Conservation (phyloP, 139 green algal species). For the Chlorella sp. region DNA sequence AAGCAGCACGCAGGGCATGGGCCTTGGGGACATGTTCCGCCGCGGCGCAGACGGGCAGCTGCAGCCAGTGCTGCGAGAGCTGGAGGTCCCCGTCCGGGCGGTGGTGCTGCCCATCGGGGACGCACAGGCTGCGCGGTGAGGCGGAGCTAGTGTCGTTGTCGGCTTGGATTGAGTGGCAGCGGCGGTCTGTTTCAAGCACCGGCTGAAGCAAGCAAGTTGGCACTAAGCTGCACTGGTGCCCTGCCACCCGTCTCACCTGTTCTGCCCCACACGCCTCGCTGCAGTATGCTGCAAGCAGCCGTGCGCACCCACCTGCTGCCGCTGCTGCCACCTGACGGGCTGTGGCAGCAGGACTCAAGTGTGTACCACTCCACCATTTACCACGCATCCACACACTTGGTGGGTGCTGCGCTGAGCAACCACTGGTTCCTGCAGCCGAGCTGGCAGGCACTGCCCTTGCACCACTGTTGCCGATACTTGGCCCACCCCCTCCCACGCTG, state of each 20-base stretch:
- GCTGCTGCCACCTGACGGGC: conserved; percentile 40
- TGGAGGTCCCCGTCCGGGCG: conserved; percentile 59
- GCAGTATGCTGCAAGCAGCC: conserved; percentile 37
- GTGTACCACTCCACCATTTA: conserved; percentile 75
- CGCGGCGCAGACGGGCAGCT: background rate
- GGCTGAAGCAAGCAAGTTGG: too few relatives aligned
- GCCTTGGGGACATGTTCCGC: conserved; percentile 53
- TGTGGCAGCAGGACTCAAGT: conserved; percentile 71
- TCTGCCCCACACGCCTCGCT: background rate
- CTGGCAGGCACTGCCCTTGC: too few relatives aligned
- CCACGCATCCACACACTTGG: conserved; percentile 72
- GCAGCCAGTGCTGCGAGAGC: conserved; percentile 25
- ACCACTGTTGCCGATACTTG: too few relatives aligned
- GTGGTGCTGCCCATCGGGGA: conserved; percentile 68
- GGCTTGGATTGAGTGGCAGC: too few relatives aligned
- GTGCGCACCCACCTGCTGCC: conserved; percentile 48
- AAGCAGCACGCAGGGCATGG: conserved; percentile 56
- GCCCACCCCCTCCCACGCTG: too few relatives aligned
- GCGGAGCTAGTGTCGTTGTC: too few relatives aligned
- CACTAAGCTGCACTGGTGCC: too few relatives aligned
- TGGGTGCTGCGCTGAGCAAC: conserved; percentile 25
- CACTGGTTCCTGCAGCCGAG: too few relatives aligned
- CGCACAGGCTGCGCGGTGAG: conserved; percentile 3
- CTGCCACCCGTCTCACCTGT: too few relatives aligned
- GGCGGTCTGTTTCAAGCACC: too few relatives aligned